Percentiles rank a stretch among this genome's conserved stretches.
phyloP scores from a whole-genome alignment of 805 yeast species.

The Priceomyces haplophilus region DNA sequence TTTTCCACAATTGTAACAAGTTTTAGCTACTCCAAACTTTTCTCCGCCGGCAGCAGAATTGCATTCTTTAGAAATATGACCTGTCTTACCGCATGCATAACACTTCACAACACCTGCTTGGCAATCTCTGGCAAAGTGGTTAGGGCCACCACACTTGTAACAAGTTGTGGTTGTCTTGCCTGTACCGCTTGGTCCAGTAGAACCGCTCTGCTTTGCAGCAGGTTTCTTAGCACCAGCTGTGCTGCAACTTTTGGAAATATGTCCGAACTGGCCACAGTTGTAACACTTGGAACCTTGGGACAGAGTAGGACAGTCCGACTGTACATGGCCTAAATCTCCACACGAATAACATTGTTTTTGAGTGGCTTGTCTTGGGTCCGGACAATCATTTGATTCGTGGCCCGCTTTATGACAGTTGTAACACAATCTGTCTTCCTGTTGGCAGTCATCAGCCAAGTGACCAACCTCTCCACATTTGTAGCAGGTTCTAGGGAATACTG shows the following conservation, averaged over 20 bases:
- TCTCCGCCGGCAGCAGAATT: constrained; percentile 51
- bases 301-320: constrained; percentile 74
- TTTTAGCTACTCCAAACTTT: constrained; percentile 43
- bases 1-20: constrained; percentile 72
- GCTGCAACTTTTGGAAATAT: constrained; percentile 74
- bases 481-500: constrained; percentile 69
- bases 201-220: constrained; percentile 9
- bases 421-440: constrained; percentile 80
- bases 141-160: constrained; percentile 90
- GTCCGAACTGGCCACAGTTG: constrained; percentile 59
- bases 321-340: constrained; percentile 87
- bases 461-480: constrained; percentile 91
- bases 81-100: constrained; percentile 87
- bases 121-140: constrained; percentile 91
- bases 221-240: constrained; percentile 24
- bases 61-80: constrained; percentile 88
- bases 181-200: constrained; percentile 3
- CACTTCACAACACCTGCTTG: constrained; percentile 71
- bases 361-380: constrained; percentile 80
- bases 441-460: constrained; percentile 85
- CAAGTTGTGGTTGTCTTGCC: constrained; percentile 52
- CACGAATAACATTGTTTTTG: constrained; percentile 92
- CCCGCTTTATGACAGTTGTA: constrained; percentile 91
- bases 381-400: constrained; percentile 85
- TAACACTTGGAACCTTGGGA: constrained; percentile 73